Evolutionary conservation across 2,329 filamentous ascomycete genomes (phyloP).

Genomic region (Paradendryphiella salina): DNA sequence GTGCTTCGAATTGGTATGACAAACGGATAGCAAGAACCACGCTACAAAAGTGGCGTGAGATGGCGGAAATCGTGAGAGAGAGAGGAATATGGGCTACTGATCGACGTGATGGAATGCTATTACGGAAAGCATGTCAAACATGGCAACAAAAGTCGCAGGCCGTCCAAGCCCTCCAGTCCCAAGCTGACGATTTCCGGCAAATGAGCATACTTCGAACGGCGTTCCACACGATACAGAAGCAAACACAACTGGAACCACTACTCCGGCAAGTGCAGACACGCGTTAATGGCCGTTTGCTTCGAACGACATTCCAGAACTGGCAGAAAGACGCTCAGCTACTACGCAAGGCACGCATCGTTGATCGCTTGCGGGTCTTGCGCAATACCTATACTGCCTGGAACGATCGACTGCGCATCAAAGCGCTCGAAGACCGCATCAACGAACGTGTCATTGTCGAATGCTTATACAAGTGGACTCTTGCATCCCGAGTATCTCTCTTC

Average conservation of each 20-base stretch:
- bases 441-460: constrained; percentile 59
- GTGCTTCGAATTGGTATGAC: constrained; percentile 41
- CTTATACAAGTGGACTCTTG: constrained; percentile 65
- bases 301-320: constrained; percentile 57
- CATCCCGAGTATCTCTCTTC: constrained; percentile 50
- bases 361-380: constrained; percentile 58
- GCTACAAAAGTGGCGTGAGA: constrained; percentile 36
- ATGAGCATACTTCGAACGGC: constrained; percentile 26
- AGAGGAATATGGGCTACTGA: constrained; percentile 29
- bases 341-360: constrained; percentile 54
- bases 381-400: constrained; percentile 67
- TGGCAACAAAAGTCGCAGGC: constrained; percentile 27
- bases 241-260: constrained; percentile 49
- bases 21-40: constrained; percentile 30
- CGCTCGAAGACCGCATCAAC: constrained; percentile 57
- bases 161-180: constrained; percentile 38
- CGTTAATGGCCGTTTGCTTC: constrained; percentile 52
- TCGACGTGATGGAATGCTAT: constrained; percentile 26
- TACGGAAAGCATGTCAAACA: constrained; percentile 30
- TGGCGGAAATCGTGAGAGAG: constrained; percentile 31
- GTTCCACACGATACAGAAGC: constrained; percentile 38
- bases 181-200: constrained; percentile 43
- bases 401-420: constrained; percentile 59
- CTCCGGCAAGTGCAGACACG: constrained; percentile 51
- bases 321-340: constrained; percentile 48